Conservation (phyloP, 495 filamentous ascomycete genomes). For the Aspergillus leporis region DNA sequence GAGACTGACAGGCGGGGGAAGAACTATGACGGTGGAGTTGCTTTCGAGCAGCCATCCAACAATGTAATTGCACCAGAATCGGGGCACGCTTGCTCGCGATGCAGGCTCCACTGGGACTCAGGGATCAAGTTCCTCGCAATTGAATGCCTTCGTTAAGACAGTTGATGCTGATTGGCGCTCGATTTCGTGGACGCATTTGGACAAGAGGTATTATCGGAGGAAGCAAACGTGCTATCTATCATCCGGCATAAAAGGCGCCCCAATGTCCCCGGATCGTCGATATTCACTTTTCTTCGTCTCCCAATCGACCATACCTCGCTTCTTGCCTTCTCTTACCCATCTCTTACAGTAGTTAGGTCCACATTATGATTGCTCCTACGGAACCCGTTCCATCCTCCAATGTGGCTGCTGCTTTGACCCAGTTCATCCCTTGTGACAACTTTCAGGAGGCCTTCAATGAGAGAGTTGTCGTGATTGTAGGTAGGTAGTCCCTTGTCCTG, state of each 20-base stretch:
- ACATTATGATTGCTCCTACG: constrained; percentile 24
- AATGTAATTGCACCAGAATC: constrained; percentile 6
- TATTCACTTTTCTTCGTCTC: background rate
- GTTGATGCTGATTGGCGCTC: constrained; percentile 2
- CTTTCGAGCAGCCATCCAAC: constrained; percentile 14
- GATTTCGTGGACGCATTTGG: background rate
- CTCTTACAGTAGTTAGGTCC: no score
- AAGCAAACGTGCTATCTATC: background rate
- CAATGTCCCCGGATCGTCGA: background rate
- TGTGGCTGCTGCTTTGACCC: constrained; percentile 11
- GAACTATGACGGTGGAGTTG: constrained; percentile 10
- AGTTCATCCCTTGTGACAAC: constrained; percentile 13
- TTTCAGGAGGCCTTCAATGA: constrained; percentile 17
- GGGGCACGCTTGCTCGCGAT: background rate
- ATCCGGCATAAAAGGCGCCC: background rate
- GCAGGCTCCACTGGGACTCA: constrained; percentile 12
- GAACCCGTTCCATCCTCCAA: constrained; percentile 16
- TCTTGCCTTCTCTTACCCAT: background rate
- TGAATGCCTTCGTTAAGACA: background rate
- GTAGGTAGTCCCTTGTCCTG: constrained; percentile 8
- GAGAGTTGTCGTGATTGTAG: constrained; percentile 23
- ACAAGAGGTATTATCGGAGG: background rate
- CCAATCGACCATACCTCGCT: background rate
- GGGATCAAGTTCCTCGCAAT: background rate
- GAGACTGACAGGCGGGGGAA: constrained; percentile 3